Base-by-base conservation (phyloP, 192 early-diverging fungal genomes). In the Spizellomyces punctatus region DNA sequence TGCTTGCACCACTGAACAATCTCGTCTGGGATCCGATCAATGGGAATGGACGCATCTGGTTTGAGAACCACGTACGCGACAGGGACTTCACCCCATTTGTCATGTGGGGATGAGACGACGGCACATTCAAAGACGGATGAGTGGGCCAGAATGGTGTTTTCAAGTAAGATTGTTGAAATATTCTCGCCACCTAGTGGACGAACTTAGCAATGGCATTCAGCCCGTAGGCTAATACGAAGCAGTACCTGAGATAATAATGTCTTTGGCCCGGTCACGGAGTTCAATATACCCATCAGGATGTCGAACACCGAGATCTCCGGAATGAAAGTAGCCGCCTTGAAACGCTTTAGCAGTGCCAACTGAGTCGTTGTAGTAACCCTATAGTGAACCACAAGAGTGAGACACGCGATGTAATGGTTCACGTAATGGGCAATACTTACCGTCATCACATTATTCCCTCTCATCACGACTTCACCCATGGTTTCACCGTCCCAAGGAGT, bases 1-100 rank as follows among this genome's bases (percentile, higher is more conserved):
- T 36, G 27, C 27, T 36, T 36, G 27, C 27, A 36, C 27, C 27
- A 36, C 27, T 36, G 27, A 2, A 36, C 3, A 36, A 36, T 36
- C 27, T 36, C 27, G 3, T 36, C 3, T 36, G 27, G 27, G 27
- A 36, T 36, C 27, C 27, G 27, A 36, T 36, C 27, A 36, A 36
- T 3, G 27, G 27, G 27, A 36, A 36, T 36, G 27, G 27, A 36
- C 27, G 27, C 27, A 36, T 36, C 27, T 0, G 27, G 27, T 36
- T 84, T 87, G 10, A 87, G 43, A 6, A 85, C 76, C 5, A 89
- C 76, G 78, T 81, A 89, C 5, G 78, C 87, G 46, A 79, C 75
- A 2, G 88, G 88, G 8, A 80, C 76, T 64, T 90, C 89, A 16
- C 89, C 88, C 87, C 89, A 89, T 41, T 78, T 73, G 2, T 78